These are phyloP conservation scores for Meyerozyma athensensis DNA, from an alignment of 1,139 yeast species.

Conservation along the genomic window DNA sequence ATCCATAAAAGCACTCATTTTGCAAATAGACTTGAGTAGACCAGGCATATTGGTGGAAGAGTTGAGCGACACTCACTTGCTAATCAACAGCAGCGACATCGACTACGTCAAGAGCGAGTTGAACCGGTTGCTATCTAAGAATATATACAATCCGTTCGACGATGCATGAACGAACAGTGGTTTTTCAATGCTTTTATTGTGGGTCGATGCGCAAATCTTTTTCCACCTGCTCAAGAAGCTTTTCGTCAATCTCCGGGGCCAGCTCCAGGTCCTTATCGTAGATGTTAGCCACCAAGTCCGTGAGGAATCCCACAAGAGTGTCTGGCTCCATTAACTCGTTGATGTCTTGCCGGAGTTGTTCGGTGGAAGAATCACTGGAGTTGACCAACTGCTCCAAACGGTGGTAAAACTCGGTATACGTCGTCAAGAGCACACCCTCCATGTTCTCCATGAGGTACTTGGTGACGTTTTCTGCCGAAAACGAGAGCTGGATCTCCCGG, in stretches of 20 bases:
- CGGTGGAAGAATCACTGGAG: not conserved
- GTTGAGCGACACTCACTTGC: constrained; percentile 82
- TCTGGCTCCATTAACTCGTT: constrained; percentile 55
- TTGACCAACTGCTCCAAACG: constrained; percentile 11
- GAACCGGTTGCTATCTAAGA: constrained; percentile 69
- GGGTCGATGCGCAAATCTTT: not conserved
- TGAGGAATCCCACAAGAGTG: constrained; percentile 45
- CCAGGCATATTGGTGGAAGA: constrained; percentile 74
- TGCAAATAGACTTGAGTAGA: constrained; percentile 68
- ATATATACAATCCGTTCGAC: constrained; percentile 79
- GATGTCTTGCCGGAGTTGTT: constrained; percentile 15
- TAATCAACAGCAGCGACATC: constrained; percentile 74
- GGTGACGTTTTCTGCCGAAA: constrained; percentile 32
- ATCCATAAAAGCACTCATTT: constrained; percentile 78
- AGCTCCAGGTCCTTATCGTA: constrained; percentile 4
- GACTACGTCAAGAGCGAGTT: constrained; percentile 72
- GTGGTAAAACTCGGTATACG: constrained; percentile 42
- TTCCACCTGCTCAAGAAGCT: not conserved
- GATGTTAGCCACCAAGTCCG: constrained; percentile 30
- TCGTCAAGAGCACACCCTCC: constrained; percentile 49
- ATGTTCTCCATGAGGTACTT: constrained; percentile 31
- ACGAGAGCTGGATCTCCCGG: constrained; percentile 45
- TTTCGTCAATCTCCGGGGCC: not conserved
- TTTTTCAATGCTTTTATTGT: not conserved
- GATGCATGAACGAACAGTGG: constrained; percentile 43